Evolutionary conservation across 1,139 yeast species (phyloP).

Genomic region (Yamadazyma buinensis): DNA sequence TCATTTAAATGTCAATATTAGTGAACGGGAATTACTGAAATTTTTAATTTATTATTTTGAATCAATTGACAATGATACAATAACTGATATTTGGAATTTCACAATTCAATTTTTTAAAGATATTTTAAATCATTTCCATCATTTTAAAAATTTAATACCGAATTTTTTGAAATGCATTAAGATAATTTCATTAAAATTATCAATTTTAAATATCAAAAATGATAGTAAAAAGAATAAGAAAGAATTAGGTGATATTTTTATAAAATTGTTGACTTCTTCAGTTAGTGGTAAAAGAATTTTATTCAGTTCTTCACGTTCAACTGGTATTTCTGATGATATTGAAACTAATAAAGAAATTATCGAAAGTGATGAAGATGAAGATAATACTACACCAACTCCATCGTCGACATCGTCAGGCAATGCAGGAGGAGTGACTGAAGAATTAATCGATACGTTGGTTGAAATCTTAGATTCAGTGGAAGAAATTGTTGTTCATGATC

Average conservation of each 20-base stretch:
- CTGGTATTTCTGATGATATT: slow-evolving; percentile 1
- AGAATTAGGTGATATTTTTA: slow-evolving; percentile 65
- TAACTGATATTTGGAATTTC: slow-evolving; percentile 70
- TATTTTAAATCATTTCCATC: slow-evolving; percentile 42
- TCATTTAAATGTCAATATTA: slow-evolving; percentile 39
- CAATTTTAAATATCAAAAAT: slow-evolving; percentile 45
- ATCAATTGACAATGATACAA: slow-evolving; percentile 68
- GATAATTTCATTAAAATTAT: slow-evolving; percentile 52
- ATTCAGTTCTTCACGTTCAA: slow-evolving; percentile 7
- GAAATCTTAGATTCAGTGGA: slow-evolving; percentile 39
- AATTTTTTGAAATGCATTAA: slow-evolving; percentile 49
- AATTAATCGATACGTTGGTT: slow-evolving; percentile 32
- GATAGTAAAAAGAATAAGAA: slow-evolving; percentile 53
- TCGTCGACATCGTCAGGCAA: no score
- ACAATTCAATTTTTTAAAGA: slow-evolving; percentile 59
- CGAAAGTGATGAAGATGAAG: slow-evolving; percentile 8
- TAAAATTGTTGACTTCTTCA: slow-evolving; percentile 44
- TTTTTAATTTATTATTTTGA: slow-evolving; percentile 59
- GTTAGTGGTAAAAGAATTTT: slow-evolving; percentile 17
- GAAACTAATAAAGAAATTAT: background rate
- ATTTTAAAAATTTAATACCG: slow-evolving; percentile 50
- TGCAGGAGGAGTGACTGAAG: slow-evolving; percentile 29
- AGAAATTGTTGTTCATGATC: slow-evolving; percentile 41
- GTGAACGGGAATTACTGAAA: slow-evolving; percentile 38
- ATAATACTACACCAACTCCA: slow-evolving; percentile 7